Percentiles rank a stretch among this genome's conserved stretches.
Conservation (phyloP, 768 basidiomycete species). For the Termitomyces sp. region DNA sequence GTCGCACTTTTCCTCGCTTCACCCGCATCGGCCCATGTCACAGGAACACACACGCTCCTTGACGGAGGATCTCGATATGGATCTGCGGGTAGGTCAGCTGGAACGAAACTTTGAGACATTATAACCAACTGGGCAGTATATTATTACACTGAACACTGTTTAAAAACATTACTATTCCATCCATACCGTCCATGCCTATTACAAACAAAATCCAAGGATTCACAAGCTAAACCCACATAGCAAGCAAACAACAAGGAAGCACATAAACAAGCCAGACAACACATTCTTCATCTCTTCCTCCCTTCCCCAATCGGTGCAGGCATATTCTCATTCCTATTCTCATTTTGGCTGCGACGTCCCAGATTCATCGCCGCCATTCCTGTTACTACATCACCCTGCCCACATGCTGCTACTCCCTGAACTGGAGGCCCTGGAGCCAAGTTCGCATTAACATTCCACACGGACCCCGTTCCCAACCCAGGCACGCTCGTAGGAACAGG, state of each 20-base stretch:
- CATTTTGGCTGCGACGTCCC: conserved; percentile 12
- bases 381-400: conserved; percentile 6
- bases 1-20: conserved; percentile 64
- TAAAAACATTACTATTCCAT: neutral
- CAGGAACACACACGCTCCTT: conserved; percentile 64
- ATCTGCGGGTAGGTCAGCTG: neutral
- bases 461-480: conserved; percentile 9
- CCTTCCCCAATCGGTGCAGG: conserved; percentile 10
- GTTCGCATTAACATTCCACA: conserved; percentile 9
- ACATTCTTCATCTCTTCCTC: conserved; percentile 8
- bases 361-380: conserved; percentile 11
- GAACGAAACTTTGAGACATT: neutral
- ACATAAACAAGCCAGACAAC: neutral
- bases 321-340: conserved; percentile 14
- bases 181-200: neutral
- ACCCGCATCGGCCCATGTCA: conserved; percentile 68
- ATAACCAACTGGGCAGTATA: neutral
- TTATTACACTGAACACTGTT: neutral
- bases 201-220: neutral
- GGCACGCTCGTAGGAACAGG: conserved; percentile 4
- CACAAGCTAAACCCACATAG: neutral
- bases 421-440: neutral
- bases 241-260: neutral
- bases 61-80: conserved; percentile 57
- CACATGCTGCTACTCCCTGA: neutral